Base-by-base conservation (phyloP, 2,329 filamentous ascomycete genomes). In the Pochonia chlamydosporia region DNA sequence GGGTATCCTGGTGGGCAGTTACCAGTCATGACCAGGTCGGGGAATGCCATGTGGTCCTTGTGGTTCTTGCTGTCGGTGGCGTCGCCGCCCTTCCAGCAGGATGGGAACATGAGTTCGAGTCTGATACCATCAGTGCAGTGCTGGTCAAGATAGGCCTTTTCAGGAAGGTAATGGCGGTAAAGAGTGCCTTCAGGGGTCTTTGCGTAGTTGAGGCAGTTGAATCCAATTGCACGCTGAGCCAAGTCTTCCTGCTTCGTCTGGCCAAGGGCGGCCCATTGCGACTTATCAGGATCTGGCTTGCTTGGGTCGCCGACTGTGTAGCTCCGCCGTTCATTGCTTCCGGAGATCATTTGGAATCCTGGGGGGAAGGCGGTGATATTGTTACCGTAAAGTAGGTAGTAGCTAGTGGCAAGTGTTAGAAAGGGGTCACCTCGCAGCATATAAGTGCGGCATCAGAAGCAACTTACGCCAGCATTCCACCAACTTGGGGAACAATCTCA, bases 191-290 rank as follows among this genome's bases (percentile, higher is more conserved):
- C 90, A 2, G 86, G 72, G 0, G 66, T 58, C 21, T 67, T 72
- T 26, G 57, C 59, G 63, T 96, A 96, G 78, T 97, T 84, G 51
- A 99, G 71, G 68, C 93, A 97, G 75, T 97, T 97, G 79, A 96
- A 96, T 3, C 93, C 92, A 24, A 96, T 58, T 9, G 91, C 89
- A 52, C 91, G 89, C 72, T 95, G 86, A 43, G 70, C 71, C 31
- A 96, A 78, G 44, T 83, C 79, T 14, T 68, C 65, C 70, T 95
- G 90, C 40, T 62, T 67, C 10, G 84, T 85, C 58, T 79, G 77
- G 50, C 84, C 79, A 5, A 81, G 70, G 2, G 67, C 61, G 21
- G 67, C 67, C 91, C 91, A 96, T 21, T 67, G 53, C 11, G 87
- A 89, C 68, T 89, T 88, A 51, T 70, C 68, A 3, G 80, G 74